Percentiles rank a stretch among this genome's conserved stretches.
Evolutionary conservation across 768 basidiomycete species (phyloP).

Genomic region (Trametes meyenii): DNA sequence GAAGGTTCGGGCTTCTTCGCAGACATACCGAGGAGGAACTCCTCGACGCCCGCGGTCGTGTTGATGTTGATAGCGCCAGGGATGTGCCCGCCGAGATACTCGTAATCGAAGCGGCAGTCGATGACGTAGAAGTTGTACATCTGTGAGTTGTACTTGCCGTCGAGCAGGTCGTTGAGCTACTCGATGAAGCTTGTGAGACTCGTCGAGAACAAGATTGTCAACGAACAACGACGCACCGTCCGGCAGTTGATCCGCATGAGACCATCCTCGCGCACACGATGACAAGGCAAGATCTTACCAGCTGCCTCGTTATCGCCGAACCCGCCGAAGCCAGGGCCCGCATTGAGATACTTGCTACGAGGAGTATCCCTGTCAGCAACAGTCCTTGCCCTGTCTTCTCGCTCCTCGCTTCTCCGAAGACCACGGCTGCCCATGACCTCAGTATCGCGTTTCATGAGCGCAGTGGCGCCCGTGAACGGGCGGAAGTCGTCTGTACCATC

Average conservation of each 20-base stretch:
- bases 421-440: conserved; percentile 42
- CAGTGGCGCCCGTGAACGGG: conserved; percentile 69
- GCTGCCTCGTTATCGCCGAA: conserved; percentile 93
- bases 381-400: conserved; percentile 21
- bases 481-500: conserved; percentile 84
- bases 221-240: conserved; percentile 59
- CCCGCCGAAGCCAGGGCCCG: conserved; percentile 68
- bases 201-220: not conserved
- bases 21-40: conserved; percentile 67
- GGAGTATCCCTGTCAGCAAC: conserved; percentile 32
- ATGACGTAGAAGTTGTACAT: conserved; percentile 79
- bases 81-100: conserved; percentile 93
- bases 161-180: conserved; percentile 78
- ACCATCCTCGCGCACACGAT: conserved; percentile 92
- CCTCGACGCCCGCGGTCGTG: conserved; percentile 76
- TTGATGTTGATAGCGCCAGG: conserved; percentile 91
- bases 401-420: conserved; percentile 23
- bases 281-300: conserved; percentile 94
- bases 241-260: conserved; percentile 83
- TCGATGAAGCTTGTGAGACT: conserved; percentile 19
- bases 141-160: conserved; percentile 67
- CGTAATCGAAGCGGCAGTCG: conserved; percentile 98
- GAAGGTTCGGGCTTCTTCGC: conserved; percentile 64
- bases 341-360: conserved; percentile 38
- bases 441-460: conserved; percentile 44